Evolutionary conservation across 352 stramenopile species (phyloP).

Genomic region (Peronospora belbahrii): DNA sequence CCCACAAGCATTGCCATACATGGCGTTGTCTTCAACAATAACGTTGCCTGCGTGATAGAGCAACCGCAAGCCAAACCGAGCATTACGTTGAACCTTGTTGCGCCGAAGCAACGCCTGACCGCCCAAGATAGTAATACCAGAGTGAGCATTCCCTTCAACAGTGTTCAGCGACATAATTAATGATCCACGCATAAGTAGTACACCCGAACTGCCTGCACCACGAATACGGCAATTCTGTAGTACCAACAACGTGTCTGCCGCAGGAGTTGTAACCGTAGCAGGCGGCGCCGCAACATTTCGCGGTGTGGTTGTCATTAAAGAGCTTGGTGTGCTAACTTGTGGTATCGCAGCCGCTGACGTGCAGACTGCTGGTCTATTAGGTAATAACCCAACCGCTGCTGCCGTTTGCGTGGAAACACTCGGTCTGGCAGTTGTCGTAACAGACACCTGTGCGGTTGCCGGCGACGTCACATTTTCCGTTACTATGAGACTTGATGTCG

Average conservation of each 20-base stretch:
- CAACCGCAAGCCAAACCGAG: conserved; percentile 61
- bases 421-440: background rate
- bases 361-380: background rate
- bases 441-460: background rate
- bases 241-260: conserved; percentile 31
- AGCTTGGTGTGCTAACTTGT: background rate
- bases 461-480: background rate
- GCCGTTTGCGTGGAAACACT: background rate
- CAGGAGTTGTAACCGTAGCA: background rate
- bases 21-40: conserved; percentile 67
- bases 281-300: background rate
- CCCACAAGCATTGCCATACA: conserved; percentile 55
- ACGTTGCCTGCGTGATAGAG: conserved; percentile 63
- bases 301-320: background rate
- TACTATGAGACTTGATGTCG: background rate
- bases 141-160: conserved; percentile 45
- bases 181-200: conserved; percentile 46
- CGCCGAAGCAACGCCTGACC: conserved; percentile 52
- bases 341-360: background rate
- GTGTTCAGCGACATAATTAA: conserved; percentile 56
- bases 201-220: conserved; percentile 45
- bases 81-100: conserved; percentile 61
- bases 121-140: conserved; percentile 46
- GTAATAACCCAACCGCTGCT: background rate
- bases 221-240: conserved; percentile 57